These are phyloP conservation scores for Wickerhamiella dianesei DNA, from an alignment of 805 yeast genomes.

Conservation along the genomic window DNA sequence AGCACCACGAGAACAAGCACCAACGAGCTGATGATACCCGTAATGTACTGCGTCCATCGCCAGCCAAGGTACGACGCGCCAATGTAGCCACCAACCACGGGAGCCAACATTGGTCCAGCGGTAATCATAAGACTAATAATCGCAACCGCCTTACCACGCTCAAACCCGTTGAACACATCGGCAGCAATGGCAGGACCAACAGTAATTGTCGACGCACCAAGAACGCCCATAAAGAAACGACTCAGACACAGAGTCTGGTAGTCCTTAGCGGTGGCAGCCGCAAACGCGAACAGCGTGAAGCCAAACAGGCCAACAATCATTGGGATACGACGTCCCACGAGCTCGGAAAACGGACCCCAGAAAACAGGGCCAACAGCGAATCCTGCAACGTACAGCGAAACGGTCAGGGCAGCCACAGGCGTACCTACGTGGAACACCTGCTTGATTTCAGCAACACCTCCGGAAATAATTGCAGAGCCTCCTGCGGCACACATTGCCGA, in stretches of 20 bases:
- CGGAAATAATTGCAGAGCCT: constrained; percentile 46
- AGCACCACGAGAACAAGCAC: constrained; percentile 27
- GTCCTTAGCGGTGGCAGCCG: constrained; percentile 14
- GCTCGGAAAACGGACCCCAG: constrained; percentile 78
- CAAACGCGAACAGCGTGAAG: constrained; percentile 18
- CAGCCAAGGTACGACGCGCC: constrained; percentile 63
- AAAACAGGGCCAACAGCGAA: constrained; percentile 83
- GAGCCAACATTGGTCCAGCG: constrained; percentile 22
- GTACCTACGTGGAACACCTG: constrained; percentile 43
- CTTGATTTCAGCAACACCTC: constrained; percentile 36
- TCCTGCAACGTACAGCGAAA: constrained; percentile 73
- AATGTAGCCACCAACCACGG: constrained; percentile 34
- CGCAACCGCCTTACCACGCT: constrained; percentile 13
- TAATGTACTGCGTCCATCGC: constrained; percentile 42
- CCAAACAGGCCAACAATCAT: constrained; percentile 35
- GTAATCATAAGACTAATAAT: constrained; percentile 9
- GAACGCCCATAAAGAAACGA: constrained; percentile 65
- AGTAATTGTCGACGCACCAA: constrained; percentile 53
- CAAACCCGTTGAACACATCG: constrained; percentile 9
- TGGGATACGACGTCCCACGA: constrained; percentile 53
- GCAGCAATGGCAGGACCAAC: constrained; percentile 14
- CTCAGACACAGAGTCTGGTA: constrained; percentile 35
- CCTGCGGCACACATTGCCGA: constrained; percentile 44
- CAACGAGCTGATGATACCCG: constrained; percentile 31
- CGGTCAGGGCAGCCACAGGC: constrained; percentile 57